Percentiles rank a stretch among this genome's conserved stretches.
Conservation (phyloP, 352 stramenopile species). For the Phytophthora aleatoria region DNA sequence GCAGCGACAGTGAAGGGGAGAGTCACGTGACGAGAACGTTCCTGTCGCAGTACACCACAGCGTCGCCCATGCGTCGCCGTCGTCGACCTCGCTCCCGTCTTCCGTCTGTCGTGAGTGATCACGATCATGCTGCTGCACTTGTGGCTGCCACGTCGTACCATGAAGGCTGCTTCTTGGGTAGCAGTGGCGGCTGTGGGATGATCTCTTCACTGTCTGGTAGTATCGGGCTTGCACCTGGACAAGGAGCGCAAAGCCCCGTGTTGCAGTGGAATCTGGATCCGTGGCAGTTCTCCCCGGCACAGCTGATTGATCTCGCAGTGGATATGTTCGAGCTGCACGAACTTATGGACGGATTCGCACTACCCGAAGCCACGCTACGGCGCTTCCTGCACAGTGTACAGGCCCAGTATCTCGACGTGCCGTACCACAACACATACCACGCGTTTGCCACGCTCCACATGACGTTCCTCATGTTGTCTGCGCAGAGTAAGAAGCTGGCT, state of each 20-base stretch:
- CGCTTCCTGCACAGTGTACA: conserved; percentile 74
- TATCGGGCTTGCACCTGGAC: conserved; percentile 13
- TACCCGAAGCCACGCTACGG: conserved; percentile 60
- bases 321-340: conserved; percentile 80
- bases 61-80: conserved; percentile 41
- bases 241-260: conserved; percentile 21
- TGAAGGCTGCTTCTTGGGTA: conserved; percentile 42
- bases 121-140: conserved; percentile 42
- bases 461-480: conserved; percentile 74
- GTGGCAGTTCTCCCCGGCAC: conserved; percentile 59
- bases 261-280: conserved; percentile 65
- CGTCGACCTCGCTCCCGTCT: conserved; percentile 36
- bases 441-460: conserved; percentile 83
- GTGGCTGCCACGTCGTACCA: conserved; percentile 43
- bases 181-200: conserved; percentile 22
- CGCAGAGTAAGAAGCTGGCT: conserved; percentile 50
- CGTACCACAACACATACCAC: conserved; percentile 90
- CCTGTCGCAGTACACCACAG: conserved; percentile 75
- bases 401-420: conserved; percentile 77
- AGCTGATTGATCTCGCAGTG: conserved; percentile 69
- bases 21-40: conserved; percentile 67
- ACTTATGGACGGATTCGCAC: conserved; percentile 60
- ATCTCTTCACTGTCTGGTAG: conserved; percentile 18
- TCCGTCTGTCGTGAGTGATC: conserved; percentile 34
- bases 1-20: conserved; percentile 44